These are phyloP conservation scores for Diaporthe longicolla DNA, from an alignment of 2,329 filamentous ascomycete species.

Conservation along the genomic window DNA sequence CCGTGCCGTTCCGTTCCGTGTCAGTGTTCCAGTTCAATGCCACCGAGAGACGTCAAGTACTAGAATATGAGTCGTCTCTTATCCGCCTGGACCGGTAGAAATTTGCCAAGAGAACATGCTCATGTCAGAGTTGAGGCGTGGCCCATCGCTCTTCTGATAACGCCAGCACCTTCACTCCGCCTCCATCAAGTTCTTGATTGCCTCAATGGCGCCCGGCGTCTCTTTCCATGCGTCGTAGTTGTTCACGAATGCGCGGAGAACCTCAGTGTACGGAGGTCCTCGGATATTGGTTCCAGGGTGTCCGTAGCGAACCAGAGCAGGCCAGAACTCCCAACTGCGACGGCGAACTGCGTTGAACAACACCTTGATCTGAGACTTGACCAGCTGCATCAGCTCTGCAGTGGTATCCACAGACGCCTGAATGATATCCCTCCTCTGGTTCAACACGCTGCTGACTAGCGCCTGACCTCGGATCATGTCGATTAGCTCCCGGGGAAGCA, in stretches of 20 bases:
- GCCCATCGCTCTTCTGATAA: too few relatives aligned
- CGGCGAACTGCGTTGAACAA: neutral
- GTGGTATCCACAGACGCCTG: neutral
- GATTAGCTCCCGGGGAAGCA: neutral
- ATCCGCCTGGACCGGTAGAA: too few relatives aligned
- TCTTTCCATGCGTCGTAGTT: neutral
- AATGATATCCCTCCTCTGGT: neutral
- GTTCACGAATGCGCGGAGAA: neutral
- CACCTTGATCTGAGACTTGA: neutral
- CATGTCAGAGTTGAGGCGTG: too few relatives aligned
- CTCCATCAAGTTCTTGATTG: neutral
- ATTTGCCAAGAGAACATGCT: too few relatives aligned
- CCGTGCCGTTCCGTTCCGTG: too few relatives aligned
- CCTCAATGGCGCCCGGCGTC: neutral
- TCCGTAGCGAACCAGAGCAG: neutral
- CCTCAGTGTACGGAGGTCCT: too few relatives aligned
- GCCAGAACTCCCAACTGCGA: neutral
- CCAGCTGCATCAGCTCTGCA: neutral
- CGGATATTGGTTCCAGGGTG: too few relatives aligned
- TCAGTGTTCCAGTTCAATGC: too few relatives aligned
- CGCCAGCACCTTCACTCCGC: neutral
- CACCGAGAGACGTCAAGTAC: too few relatives aligned
- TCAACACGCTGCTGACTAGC: neutral
- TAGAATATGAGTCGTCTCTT: too few relatives aligned
- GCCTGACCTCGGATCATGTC: neutral